phyloP scores from a whole-genome alignment of 176 grass and related monocot species.

The Hordeum marinum region DNA sequence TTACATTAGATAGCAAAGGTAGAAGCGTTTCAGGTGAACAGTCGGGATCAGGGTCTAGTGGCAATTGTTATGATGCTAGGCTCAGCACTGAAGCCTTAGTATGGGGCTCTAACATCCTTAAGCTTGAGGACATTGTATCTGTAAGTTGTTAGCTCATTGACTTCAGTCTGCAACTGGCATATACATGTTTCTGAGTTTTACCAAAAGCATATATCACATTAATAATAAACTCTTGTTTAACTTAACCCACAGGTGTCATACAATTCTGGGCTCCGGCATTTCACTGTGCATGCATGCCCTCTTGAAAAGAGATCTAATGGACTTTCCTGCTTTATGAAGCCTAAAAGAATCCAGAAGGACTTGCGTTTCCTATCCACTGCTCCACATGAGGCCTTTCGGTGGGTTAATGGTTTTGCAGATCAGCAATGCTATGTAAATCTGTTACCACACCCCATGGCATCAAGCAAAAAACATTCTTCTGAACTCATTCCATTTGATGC shows the following conservation, averaged over 20 bases:
- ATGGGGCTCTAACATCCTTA: constrained; percentile 80
- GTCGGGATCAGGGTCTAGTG: constrained; percentile 42
- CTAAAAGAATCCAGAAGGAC: constrained; percentile 74
- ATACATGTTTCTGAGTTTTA: constrained; percentile 10
- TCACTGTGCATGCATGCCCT: constrained; percentile 86
- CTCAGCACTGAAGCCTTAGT: constrained; percentile 87
- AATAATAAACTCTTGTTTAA: constrained; percentile 19
- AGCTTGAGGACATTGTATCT: constrained; percentile 84
- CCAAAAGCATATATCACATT: neutral
- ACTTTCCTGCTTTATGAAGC: constrained; percentile 81
- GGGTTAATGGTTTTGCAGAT: constrained; percentile 95
- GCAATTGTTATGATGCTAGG: constrained; percentile 67
- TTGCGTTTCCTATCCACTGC: constrained; percentile 78
- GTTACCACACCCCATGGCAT: constrained; percentile 87
- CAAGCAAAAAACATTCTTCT: constrained; percentile 75
- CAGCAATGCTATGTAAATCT: constrained; percentile 93
- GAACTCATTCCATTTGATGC: constrained; percentile 65
- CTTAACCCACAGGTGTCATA: constrained; percentile 49
- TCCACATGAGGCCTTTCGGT: constrained; percentile 72
- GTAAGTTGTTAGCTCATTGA: constrained; percentile 62
- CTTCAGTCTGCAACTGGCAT: constrained; percentile 13
- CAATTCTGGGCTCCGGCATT: constrained; percentile 73
- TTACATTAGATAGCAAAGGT: constrained; percentile 72
- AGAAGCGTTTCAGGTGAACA: constrained; percentile 53
- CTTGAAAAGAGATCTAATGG: constrained; percentile 64